Percentiles rank a stretch among this genome's conserved stretches.
phyloP scores from a whole-genome alignment of 129 eudicot genomes.

The Flaveria trinervia region DNA sequence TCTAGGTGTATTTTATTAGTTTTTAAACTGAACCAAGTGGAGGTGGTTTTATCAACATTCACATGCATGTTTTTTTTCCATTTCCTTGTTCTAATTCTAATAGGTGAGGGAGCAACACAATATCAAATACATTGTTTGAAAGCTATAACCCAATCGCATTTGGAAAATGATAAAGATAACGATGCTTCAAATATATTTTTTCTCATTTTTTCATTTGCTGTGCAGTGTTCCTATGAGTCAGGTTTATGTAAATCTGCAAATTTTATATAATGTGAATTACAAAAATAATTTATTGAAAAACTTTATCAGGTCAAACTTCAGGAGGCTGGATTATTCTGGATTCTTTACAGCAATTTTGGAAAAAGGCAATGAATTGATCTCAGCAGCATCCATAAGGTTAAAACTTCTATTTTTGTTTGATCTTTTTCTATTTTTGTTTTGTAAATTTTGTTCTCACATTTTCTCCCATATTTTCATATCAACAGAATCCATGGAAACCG shows the following conservation, averaged over 20 bases:
- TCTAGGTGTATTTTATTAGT: neutral
- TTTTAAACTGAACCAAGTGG: neutral
- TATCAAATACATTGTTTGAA: constrained; percentile 1
- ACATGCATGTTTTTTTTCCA: neutral
- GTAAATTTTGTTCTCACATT: constrained; percentile 9
- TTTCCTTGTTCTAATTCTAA: neutral
- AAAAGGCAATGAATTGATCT: constrained; percentile 66
- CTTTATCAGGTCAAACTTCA: constrained; percentile 76
- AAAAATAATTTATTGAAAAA: neutral
- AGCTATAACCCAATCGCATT: neutral
- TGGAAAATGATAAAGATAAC: constrained; percentile 17
- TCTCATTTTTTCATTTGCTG: neutral
- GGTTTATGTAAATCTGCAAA: constrained; percentile 1
- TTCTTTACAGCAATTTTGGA: constrained; percentile 72
- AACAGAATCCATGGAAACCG: constrained; percentile 76
- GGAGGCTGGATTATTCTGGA: constrained; percentile 68
- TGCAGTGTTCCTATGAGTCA: neutral
- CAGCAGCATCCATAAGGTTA: constrained; percentile 89
- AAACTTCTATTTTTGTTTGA: neutral
- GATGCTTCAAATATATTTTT: neutral
- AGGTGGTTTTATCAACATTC: neutral
- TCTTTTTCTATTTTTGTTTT: neutral
- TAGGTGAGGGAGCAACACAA: neutral
- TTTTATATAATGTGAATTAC: neutral
- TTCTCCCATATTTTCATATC: neutral